These are phyloP conservation scores for Alternaria dauci DNA, from an alignment of 2,329 filamentous ascomycete genomes.

Conservation along the genomic window DNA sequence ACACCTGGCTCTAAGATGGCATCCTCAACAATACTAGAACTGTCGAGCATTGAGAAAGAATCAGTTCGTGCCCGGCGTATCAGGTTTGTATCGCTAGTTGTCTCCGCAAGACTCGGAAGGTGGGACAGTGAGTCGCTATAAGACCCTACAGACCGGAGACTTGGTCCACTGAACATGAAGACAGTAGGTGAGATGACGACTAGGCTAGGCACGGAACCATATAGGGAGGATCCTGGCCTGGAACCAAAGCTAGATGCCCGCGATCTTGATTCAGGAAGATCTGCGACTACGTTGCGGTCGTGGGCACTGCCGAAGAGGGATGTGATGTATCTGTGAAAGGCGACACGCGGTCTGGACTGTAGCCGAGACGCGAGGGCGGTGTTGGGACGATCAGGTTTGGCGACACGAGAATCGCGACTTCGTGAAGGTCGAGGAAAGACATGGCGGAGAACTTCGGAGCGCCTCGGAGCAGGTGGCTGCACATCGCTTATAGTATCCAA, in stretches of 20 bases:
- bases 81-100: constrained; percentile 20
- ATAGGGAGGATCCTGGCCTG: constrained; percentile 22
- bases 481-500: background rate
- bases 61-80: constrained; percentile 28
- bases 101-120: constrained; percentile 27
- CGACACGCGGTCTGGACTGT: constrained; percentile 26
- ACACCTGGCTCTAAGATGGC: constrained; percentile 35
- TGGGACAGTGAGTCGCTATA: constrained; percentile 29
- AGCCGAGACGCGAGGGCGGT: constrained; percentile 21
- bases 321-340: constrained; percentile 40
- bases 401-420: constrained; percentile 12
- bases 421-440: constrained; percentile 32
- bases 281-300: constrained; percentile 6
- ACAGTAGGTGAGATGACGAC: constrained; percentile 44
- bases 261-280: constrained; percentile 19
- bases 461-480: constrained; percentile 14
- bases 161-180: constrained; percentile 48
- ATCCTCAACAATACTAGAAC: constrained; percentile 28
- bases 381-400: constrained; percentile 22
- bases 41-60: constrained; percentile 33
- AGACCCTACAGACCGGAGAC: constrained; percentile 38
- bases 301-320: constrained; percentile 36
- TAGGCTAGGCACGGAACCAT: constrained; percentile 38
- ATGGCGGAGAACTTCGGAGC: constrained; percentile 36
- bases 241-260: constrained; percentile 35